A percentile compares a stretch with the other conserved stretches of the same genome.
These are phyloP conservation scores for Coemansia guatemalensis DNA, from an alignment of 192 early-diverging fungal species.

Conservation along the genomic window DNA sequence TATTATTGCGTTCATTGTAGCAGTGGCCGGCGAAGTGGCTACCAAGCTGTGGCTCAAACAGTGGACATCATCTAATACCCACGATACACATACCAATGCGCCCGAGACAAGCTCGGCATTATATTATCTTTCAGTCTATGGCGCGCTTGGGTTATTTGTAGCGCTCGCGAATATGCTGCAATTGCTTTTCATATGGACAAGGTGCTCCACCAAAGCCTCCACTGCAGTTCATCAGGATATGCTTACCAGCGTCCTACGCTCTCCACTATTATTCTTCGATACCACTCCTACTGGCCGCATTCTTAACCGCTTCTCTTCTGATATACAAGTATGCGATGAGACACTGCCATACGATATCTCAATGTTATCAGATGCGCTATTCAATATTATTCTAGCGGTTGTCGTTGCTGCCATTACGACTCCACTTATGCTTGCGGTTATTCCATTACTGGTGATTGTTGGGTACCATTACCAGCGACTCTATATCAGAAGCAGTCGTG, in stretches of 20 bases:
- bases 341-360: conserved; percentile 53
- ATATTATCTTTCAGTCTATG: no score
- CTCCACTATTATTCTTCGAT: conserved; percentile 69
- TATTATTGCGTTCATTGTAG: no score
- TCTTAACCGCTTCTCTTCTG: conserved; percentile 65
- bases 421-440: conserved; percentile 64
- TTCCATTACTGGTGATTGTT: conserved; percentile 64
- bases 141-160: no score
- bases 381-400: not conserved
- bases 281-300: conserved; percentile 66
- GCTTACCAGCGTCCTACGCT: conserved; percentile 58
- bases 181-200: no score
- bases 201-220: no score
- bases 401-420: conserved; percentile 1
- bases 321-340: no score
- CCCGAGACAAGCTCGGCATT: not conserved
- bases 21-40: no score
- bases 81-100: no score
- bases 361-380: conserved; percentile 25
- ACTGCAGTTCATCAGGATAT: conserved; percentile 62
- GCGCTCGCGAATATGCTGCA: no score
- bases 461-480: conserved; percentile 69
- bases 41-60: no score
- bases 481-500: no score
- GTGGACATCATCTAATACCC: no score